phyloP scores from a whole-genome alignment of 495 filamentous ascomycete species.

The Pyrenula aspistea region DNA sequence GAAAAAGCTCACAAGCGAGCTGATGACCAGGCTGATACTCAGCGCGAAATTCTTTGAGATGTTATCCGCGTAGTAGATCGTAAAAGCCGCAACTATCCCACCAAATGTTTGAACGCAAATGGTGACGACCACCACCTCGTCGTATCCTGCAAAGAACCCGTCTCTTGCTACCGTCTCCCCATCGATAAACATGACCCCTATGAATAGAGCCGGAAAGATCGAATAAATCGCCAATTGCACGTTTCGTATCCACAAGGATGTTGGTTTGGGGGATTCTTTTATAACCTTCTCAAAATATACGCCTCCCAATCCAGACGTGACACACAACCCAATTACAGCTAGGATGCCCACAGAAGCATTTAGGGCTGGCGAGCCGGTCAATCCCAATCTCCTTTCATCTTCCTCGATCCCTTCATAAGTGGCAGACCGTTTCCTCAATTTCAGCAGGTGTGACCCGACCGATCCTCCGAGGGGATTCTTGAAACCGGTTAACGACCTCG shows the following conservation, averaged over 20 bases:
- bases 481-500: conserved; percentile 54
- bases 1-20: conserved; percentile 69
- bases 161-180: conserved; percentile 69
- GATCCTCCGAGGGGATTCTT: conserved; percentile 27
- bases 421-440: conserved; percentile 56
- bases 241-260: conserved; percentile 84
- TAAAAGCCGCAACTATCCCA: conserved; percentile 71
- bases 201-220: conserved; percentile 71
- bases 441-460: conserved; percentile 32
- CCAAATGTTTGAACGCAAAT: conserved; percentile 73
- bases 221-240: conserved; percentile 90
- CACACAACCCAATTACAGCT: conserved; percentile 63
- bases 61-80: conserved; percentile 77
- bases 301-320: conserved; percentile 70
- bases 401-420: conserved; percentile 90
- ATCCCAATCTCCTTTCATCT: conserved; percentile 33
- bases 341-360: conserved; percentile 57
- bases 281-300: conserved; percentile 94
- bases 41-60: conserved; percentile 88
- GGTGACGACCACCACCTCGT: conserved; percentile 77
- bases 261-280: conserved; percentile 59
- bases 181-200: conserved; percentile 78
- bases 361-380: conserved; percentile 22
- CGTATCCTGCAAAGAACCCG: conserved; percentile 92
- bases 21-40: conserved; percentile 77